Conservation (phyloP, 768 basidiomycete genomes). For the Pisolithus sp. region DNA sequence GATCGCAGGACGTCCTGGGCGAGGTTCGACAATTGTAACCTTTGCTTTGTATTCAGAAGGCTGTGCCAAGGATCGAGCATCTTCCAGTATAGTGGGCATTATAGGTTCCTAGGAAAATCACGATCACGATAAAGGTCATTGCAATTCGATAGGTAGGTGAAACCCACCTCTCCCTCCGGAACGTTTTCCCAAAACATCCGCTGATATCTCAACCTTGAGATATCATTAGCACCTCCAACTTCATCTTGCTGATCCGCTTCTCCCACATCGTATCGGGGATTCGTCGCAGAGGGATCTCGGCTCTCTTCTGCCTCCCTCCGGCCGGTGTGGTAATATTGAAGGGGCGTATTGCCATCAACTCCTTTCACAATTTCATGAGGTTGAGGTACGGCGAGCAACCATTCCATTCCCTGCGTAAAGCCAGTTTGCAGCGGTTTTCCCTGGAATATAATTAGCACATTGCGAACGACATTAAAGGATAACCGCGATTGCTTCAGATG, state of each 20-base stretch:
- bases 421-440: slow-evolving; percentile 68
- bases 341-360: neutral
- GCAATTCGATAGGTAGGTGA: neutral
- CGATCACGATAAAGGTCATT: neutral
- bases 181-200: slow-evolving; percentile 77
- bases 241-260: slow-evolving; percentile 61
- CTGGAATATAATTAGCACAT: slow-evolving; percentile 29
- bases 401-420: slow-evolving; percentile 78
- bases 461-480: neutral
- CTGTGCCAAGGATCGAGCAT: slow-evolving; percentile 36
- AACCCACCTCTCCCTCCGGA: slow-evolving; percentile 56
- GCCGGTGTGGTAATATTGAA: slow-evolving; percentile 5
- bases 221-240: slow-evolving; percentile 42
- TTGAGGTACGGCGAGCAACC: slow-evolving; percentile 52
- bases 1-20: slow-evolving; percentile 46
- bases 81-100: slow-evolving; percentile 49
- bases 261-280: slow-evolving; percentile 40
- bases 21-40: slow-evolving; percentile 32
- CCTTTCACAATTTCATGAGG: slow-evolving; percentile 9
- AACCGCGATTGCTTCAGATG: slow-evolving; percentile 45
- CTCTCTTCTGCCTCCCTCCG: neutral
- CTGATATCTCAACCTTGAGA: slow-evolving; percentile 58
- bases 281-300: neutral
- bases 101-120: slow-evolving; percentile 47
- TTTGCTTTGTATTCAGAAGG: slow-evolving; percentile 33